Conservation (phyloP, 2,329 filamentous ascomycete genomes). For the Blastomyces silverae region DNA sequence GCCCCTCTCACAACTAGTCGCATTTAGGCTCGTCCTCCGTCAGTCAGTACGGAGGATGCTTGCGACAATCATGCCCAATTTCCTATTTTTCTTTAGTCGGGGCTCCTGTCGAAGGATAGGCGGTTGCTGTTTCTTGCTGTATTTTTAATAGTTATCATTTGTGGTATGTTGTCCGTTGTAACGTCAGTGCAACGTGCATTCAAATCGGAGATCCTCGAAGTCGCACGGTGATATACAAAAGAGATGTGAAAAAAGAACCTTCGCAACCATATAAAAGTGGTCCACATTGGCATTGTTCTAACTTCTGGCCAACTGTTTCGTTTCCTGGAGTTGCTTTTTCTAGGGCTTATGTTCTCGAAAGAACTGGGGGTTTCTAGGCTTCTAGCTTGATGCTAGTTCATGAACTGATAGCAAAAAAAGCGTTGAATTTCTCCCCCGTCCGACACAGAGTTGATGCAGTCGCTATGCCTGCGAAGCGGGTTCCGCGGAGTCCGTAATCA, state of each 20-base stretch:
- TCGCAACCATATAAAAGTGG: too few species aligned
- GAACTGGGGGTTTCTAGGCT: neutral
- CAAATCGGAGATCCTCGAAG: neutral
- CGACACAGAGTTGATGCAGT: neutral
- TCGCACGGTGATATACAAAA: too few species aligned
- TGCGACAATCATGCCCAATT: neutral
- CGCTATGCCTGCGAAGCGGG: neutral
- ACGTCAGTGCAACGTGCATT: neutral
- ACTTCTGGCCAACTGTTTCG: neutral
- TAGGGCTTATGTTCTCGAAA: neutral
- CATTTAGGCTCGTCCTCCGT: slow-evolving; percentile 8
- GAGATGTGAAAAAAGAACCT: too few species aligned
- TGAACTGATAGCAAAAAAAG: neutral
- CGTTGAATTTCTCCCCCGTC: neutral
- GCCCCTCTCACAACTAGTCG: neutral
- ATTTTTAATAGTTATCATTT: neutral
- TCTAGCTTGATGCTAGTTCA: neutral
- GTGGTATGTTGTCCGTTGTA: neutral
- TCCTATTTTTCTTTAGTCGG: neutral
- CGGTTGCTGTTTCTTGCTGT: neutral
- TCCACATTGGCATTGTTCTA: neutral
- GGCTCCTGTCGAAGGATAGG: neutral
- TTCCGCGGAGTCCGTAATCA: neutral
- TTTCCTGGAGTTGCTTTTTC: neutral
- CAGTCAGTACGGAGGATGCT: too few species aligned